Base-by-base conservation (phyloP, 805 yeast genomes). In the Yueomyces sp. region DNA sequence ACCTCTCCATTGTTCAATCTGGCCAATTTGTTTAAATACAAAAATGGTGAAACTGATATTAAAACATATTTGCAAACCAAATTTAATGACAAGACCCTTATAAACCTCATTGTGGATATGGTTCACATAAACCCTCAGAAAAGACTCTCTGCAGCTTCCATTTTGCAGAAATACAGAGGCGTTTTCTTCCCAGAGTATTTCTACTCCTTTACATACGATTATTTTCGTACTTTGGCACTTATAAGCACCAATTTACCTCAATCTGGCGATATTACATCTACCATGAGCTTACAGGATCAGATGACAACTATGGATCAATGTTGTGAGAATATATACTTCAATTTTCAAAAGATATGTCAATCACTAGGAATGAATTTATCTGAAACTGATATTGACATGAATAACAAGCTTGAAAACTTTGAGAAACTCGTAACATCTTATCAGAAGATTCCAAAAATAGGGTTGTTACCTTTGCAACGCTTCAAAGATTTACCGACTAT, bases 1-100 rank as follows among this genome's bases (percentile, higher is more conserved):
- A 96, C 96, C 0, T 72, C 83, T 19, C 84, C 96, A 0, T 70
- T 85, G 0, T 90, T 92, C 60, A 80, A 94, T 0, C 69, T 92
- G 9, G 79, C 97, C 0, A 95, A 88, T 55, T 66, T 88, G 47
- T 90, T 85, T 68, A 84, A 80, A 60, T 92, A 82, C 61, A 80
- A 80, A 53, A 74, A 74, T 46, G 73, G 77, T 2, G 87, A 82
- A 46, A 79, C 72, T 54, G 58, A 59, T 26, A 94, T 95, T 5
- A 33, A 31, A n/a, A 40, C 42, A 26, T 48, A 45, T 28, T 40
- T 56, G 6, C 37, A 45, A 9, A 49, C 47, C 0, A 77, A 77
- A 44, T 59, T 85, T 40, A 69, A 72, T 5, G 70, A 71, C 2
- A 73, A 54, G 0, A 52, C 66, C 28, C 67, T 85, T 2, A 69